Conservation (phyloP, 2,329 filamentous ascomycete genomes). For the Colletotrichum musae region DNA sequence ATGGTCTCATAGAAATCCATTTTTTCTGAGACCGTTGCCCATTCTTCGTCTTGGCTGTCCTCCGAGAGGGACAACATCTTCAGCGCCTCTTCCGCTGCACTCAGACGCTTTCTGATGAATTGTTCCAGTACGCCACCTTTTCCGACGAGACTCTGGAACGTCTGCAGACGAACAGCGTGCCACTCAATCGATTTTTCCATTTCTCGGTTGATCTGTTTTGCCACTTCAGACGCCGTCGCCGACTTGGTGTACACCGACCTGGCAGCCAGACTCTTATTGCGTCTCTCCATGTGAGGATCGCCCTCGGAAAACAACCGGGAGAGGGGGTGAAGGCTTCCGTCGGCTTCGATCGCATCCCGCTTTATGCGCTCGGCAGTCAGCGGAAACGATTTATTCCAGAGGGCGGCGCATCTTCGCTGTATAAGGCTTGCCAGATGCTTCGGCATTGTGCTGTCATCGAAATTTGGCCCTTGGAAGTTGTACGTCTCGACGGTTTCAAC, state of each 20-base stretch:
- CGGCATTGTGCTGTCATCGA: too few species aligned
- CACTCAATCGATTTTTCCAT: not conserved
- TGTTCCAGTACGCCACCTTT: not conserved
- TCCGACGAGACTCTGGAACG: not conserved
- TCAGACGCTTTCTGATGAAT: not conserved
- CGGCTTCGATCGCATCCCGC: too few species aligned
- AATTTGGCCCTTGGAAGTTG: too few species aligned
- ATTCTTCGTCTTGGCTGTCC: too few species aligned
- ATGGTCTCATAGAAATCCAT: too few species aligned
- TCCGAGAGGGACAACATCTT: too few species aligned
- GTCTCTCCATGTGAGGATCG: not conserved
- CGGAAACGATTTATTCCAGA: too few species aligned
- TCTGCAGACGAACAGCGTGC: not conserved
- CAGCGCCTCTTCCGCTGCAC: not conserved
- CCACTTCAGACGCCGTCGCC: not conserved
- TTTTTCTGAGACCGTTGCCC: too few species aligned
- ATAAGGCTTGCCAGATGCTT: too few species aligned
- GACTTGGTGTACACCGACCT: not conserved
- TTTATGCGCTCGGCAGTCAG: too few species aligned
- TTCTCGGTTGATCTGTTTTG: not conserved
- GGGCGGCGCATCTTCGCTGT: too few species aligned
- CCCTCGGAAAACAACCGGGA: not conserved
- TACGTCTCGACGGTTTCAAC: too few species aligned
- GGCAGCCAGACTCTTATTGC: not conserved
- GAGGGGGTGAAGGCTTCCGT: not conserved